Evolutionary conservation across 1,139 yeast species (phyloP).

Genomic region (Wickerhamomyces sp.): DNA sequence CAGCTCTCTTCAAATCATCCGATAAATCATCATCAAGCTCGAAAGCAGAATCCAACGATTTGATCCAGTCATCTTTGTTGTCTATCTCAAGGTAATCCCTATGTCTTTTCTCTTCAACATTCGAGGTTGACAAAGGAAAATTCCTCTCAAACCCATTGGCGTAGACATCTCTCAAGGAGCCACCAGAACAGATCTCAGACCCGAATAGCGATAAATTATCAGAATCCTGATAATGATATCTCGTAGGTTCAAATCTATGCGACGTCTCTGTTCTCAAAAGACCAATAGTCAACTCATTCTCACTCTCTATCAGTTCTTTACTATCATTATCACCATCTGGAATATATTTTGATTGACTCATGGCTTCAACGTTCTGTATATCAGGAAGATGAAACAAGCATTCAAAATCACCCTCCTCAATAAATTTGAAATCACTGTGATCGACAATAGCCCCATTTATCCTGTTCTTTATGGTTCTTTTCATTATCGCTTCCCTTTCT

Average conservation of each 20-base stretch:
- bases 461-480: constrained; percentile 1
- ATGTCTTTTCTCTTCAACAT: not conserved
- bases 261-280: not conserved
- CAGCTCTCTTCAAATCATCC: constrained; percentile 6
- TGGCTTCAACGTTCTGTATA: not conserved
- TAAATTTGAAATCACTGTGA: constrained; percentile 12
- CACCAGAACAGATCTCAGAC: constrained; percentile 2
- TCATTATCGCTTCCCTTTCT: not conserved
- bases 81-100: constrained; percentile 1
- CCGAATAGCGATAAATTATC: not conserved
- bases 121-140: constrained; percentile 1
- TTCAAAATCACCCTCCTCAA: constrained; percentile 11
- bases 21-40: constrained; percentile 14
- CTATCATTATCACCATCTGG: too few species aligned
- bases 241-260: not conserved
- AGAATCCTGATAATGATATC: not conserved
- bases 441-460: constrained; percentile 5
- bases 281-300: not conserved
- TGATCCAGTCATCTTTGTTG: constrained; percentile 15
- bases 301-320: not conserved
- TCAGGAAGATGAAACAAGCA: not conserved
- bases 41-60: constrained; percentile 17
- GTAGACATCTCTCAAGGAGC: constrained; percentile 6
- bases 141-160: constrained; percentile 4
- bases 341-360: not conserved